A percentile compares a stretch with the other conserved stretches of the same genome.
These are phyloP conservation scores for Penicillium manginii DNA, from an alignment of 495 filamentous ascomycete species.

Conservation along the genomic window DNA sequence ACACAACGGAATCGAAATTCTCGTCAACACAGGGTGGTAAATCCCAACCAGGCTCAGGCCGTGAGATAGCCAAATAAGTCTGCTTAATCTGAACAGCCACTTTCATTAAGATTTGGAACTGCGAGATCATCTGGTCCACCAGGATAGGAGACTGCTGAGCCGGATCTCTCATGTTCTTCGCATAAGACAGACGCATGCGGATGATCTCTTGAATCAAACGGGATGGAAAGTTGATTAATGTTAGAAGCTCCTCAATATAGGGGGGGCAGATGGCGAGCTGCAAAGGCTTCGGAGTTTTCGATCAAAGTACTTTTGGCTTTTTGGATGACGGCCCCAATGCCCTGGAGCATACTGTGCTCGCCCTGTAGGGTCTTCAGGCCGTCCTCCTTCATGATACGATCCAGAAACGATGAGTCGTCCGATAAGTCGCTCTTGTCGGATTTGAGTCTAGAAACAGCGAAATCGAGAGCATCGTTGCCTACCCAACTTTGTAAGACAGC, in stretches of 20 bases:
- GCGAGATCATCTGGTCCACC: conserved; percentile 93
- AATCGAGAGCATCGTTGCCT: conserved; percentile 93
- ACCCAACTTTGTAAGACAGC: conserved; percentile 93
- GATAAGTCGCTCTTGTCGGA: conserved; percentile 64
- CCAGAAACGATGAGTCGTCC: conserved; percentile 90
- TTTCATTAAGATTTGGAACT: conserved; percentile 91
- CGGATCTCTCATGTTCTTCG: conserved; percentile 90
- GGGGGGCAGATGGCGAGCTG: conserved; percentile 91
- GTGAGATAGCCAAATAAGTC: conserved; percentile 79
- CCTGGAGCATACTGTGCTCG: conserved; percentile 77
- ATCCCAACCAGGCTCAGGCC: conserved; percentile 92
- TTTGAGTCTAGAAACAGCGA: conserved; percentile 61
- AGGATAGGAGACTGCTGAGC: conserved; percentile 85
- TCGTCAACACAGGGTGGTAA: conserved; percentile 95
- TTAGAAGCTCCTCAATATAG: conserved; percentile 95
- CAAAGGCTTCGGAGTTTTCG: conserved; percentile 80
- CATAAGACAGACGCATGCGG: conserved; percentile 86
- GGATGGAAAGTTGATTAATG: conserved; percentile 94
- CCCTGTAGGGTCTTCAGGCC: conserved; percentile 90
- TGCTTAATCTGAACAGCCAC: conserved; percentile 91
- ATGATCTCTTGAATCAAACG: conserved; percentile 97
- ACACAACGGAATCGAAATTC: conserved; percentile 90
- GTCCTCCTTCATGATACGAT: conserved; percentile 98
- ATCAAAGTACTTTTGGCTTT: conserved; percentile 95
- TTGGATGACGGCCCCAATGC: conserved; percentile 78